Conservation (phyloP, 805 yeast species). For the Yamadazyma sp. region DNA sequence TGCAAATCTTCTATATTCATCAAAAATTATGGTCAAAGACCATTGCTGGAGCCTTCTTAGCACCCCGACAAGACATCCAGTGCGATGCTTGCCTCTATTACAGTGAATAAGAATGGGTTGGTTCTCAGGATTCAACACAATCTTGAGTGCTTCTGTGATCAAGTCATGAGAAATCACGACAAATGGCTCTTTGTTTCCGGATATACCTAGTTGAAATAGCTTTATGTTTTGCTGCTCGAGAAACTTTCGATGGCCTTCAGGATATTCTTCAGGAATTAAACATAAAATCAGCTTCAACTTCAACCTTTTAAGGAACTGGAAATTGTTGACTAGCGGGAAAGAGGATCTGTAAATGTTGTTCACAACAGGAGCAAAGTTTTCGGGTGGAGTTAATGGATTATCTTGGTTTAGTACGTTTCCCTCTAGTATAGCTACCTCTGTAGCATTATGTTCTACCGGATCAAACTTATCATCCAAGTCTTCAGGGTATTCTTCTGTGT, state of each 20-base stretch:
- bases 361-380: slow-evolving; percentile 85
- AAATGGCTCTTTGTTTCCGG: slow-evolving; percentile 95
- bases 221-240: slow-evolving; percentile 58
- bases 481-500: slow-evolving; percentile 35
- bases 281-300: slow-evolving; percentile 75
- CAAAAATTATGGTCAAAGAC: slow-evolving; percentile 92
- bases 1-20: slow-evolving; percentile 92
- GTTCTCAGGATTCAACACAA: slow-evolving; percentile 78
- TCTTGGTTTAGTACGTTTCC: not conserved
- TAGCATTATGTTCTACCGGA: slow-evolving; percentile 16
- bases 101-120: slow-evolving; percentile 94
- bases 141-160: slow-evolving; percentile 76
- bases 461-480: slow-evolving; percentile 44
- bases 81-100: slow-evolving; percentile 94
- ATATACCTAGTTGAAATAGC: slow-evolving; percentile 85
- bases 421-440: not conserved
- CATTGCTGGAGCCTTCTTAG: slow-evolving; percentile 84
- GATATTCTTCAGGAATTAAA: slow-evolving; percentile 89
- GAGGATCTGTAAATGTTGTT: slow-evolving; percentile 77
- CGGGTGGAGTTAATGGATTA: slow-evolving; percentile 63
- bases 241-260: slow-evolving; percentile 69
- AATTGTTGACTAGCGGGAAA: slow-evolving; percentile 85
- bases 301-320: slow-evolving; percentile 61
- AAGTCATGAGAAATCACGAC: slow-evolving; percentile 67
- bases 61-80: slow-evolving; percentile 96